Base-by-base conservation (phyloP, 2,329 filamentous ascomycete genomes). In the Aspergillus sp. region DNA sequence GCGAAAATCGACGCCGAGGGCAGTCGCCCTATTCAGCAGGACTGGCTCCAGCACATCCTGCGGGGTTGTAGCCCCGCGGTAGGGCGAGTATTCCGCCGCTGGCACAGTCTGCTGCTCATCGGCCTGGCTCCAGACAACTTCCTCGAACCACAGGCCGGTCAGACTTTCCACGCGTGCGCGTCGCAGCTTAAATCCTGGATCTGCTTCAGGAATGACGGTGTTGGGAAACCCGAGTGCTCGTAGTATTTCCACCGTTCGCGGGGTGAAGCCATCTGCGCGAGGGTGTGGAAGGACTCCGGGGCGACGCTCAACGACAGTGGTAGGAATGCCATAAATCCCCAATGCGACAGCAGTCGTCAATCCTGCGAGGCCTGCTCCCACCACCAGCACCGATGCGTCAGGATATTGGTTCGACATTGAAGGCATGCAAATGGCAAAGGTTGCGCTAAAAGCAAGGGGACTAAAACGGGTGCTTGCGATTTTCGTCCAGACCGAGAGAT, bases 11-110 rank as follows among this genome's bases (percentile, higher is more conserved):
- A 45, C 56, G 1, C 58, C 57, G 6, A 49, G 46, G 27, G 57
- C 45, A 5, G 44, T 26, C 4, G 60, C 63, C 0, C 43, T 36
- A 7, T 49, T 36, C 8, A 56, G 41, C 3, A 67, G 45, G 3
- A 66, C 50, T 1, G 57, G 56, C 29, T 68, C 64, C 6, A 67
- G 42, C 15, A 51, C 46, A 38, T 66, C 62, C 24, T 66, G 63
- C 0, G 63, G 52, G 0, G 55, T 49, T 4, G 50, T 52, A 2
- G 51, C 47, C 1, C 55, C 57, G 20, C 37, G 13, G 39, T 35
- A 39, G 22, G 49, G 32, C 19, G 37, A 49, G 8, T 42, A 57
- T 5, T 45, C 42, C 6, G 32, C 41, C 29, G 36, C 42, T 2
- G 25, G 8, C 15, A 11, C 14, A 8, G 12, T 4, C 2, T 27